phyloP scores from a whole-genome alignment of 2,329 filamentous ascomycete genomes.

The Hypoxylon rubiginosum region DNA sequence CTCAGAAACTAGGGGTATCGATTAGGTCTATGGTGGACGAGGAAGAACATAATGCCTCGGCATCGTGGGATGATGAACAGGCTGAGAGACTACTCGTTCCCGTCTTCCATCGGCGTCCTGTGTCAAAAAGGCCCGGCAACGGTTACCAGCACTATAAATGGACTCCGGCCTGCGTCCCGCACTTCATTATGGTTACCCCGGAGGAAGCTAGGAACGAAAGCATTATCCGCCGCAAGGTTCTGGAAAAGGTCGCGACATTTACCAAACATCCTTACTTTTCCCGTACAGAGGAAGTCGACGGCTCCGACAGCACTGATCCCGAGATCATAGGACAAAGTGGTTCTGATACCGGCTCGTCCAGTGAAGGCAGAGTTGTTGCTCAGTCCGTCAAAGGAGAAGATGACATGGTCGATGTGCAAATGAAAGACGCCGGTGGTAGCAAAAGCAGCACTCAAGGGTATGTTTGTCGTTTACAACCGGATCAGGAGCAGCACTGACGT shows the following conservation, averaged over 20 bases:
- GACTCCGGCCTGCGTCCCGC: constrained; percentile 57
- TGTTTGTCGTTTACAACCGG: constrained; percentile 25
- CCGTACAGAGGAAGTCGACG: constrained; percentile 61
- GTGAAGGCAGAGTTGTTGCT: constrained; percentile 78
- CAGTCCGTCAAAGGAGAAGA: constrained; percentile 90
- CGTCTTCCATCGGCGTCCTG: constrained; percentile 72
- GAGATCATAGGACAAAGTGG: constrained; percentile 77
- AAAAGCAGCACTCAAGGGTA: constrained; percentile 52
- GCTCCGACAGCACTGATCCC: constrained; percentile 70
- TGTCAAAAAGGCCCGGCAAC: constrained; percentile 41
- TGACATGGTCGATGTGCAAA: constrained; percentile 89
- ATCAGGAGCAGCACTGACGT: constrained; percentile 37
- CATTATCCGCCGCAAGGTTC: constrained; percentile 81
- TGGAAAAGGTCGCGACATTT: constrained; percentile 81
- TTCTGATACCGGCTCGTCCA: constrained; percentile 74
- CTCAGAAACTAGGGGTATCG: constrained; percentile 55
- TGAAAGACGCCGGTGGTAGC: constrained; percentile 72
- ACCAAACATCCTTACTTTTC: constrained; percentile 77
- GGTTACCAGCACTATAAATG: constrained; percentile 54
- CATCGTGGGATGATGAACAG: constrained; percentile 69
- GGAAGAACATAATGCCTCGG: constrained; percentile 51
- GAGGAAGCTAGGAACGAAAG: constrained; percentile 79
- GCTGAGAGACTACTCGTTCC: constrained; percentile 79
- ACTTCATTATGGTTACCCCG: constrained; percentile 81
- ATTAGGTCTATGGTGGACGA: constrained; percentile 64